Evolutionary conservation across 202 grass and related monocot species (phyloP).

Genomic region (Sporobolus alterniflorus): DNA sequence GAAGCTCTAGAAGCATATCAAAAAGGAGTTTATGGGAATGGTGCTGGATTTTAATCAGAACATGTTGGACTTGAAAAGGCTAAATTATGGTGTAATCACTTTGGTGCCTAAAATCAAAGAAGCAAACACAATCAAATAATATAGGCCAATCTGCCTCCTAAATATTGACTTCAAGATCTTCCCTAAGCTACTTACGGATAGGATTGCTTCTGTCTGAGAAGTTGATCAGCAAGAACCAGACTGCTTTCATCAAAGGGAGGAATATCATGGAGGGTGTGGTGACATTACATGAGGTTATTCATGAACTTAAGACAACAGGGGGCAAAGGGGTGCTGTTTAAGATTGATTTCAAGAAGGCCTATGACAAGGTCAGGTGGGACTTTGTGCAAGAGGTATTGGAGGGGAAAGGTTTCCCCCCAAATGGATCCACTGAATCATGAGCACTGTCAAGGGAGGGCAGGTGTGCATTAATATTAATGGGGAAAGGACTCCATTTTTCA

Average conservation of each 20-base stretch:
- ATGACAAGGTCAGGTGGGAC: not conserved
- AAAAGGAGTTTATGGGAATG: not conserved
- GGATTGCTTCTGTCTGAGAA: rapidly evolving
- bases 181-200: rapidly evolving
- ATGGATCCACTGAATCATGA: not conserved
- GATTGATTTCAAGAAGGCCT: not conserved
- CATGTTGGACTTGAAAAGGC: not conserved
- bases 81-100: not conserved
- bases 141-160: not conserved
- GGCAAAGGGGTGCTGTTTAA: not conserved
- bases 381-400: not conserved
- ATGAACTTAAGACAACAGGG: not conserved
- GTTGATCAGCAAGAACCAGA: rapidly evolving
- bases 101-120: not conserved
- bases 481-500: no score
- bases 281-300: not conserved
- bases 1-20: not conserved
- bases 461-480: no score
- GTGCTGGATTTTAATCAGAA: not conserved
- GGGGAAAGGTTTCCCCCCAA: not conserved
- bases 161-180: not conserved
- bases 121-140: not conserved
- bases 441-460: not conserved
- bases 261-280: not conserved
- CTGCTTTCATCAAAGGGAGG: not conserved